Evolutionary conservation across 2,329 filamentous ascomycete species (phyloP), one percentile per base, ranked within the genome.

Genomic region (Aspergillus glaucus): DNA sequence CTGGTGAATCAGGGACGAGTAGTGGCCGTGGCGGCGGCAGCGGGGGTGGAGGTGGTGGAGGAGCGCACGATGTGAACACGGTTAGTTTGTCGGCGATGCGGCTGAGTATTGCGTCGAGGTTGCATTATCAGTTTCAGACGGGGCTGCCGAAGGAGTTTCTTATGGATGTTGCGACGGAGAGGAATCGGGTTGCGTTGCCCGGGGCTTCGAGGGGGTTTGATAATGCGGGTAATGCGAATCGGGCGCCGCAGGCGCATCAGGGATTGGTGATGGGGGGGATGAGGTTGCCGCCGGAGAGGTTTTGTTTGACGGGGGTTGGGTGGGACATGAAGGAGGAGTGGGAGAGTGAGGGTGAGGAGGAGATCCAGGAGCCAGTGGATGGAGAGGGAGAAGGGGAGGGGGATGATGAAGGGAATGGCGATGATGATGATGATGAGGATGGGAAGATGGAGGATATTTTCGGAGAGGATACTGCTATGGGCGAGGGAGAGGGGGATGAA

Each of bases 131-230:
- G 59, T 85, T 85, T 59, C 75, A 77, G 54, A 71, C 76, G 0
- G 72, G 73, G 0, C 58, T 85, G 53, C 79, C 81, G 0, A 84
- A 84, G 60, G 81, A 84, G 57, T 83, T 80, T 50, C 68, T 84
- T 59, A 70, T 77, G 55, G 79, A 82, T 61, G 66, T 83, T 24
- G 81, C 79, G 12, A 68, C 69, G 22, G 78, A 80, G 60, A 67
- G 76, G 51, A 82, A 82, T 61, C 65, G 74, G 5, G 72, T 79
- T 44, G 73, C 71, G 26, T 62, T 81, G 56, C 78, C 78, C 37
- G 69, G 75, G 55, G 75, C 80, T n/a, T 75, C 79, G 53, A 69
- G 78, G 42, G 74, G 77, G 43, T 81, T 62, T 46, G 64, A 66
- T 50, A 54, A 5, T 50, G 52, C 22, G 51, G 54, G 14, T 45